Percentiles rank a stretch among this genome's conserved stretches.
Evolutionary conservation across 108 stramenopile species (phyloP).

Genomic region (Cyclotella atomus): DNA sequence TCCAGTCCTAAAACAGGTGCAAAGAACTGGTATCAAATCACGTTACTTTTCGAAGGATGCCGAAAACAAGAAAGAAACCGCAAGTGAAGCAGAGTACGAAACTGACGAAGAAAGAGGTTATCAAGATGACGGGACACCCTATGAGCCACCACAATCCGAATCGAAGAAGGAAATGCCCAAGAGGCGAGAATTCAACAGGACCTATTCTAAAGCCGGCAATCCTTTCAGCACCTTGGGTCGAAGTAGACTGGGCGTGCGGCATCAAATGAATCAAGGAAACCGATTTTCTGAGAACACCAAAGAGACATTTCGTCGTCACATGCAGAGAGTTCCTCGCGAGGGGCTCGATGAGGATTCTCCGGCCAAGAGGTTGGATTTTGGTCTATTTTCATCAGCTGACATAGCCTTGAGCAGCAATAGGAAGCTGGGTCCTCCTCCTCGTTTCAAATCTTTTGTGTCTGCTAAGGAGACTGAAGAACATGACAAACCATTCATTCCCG

Average conservation of each 20-base stretch:
- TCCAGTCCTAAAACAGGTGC: constrained; percentile 20
- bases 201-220: no score
- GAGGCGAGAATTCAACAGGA: no score
- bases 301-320: no score
- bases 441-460: not conserved
- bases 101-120: not conserved
- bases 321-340: no score
- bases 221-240: no score
- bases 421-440: not conserved
- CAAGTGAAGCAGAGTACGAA: not conserved
- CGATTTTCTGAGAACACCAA: no score
- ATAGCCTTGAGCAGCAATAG: constrained; percentile 11
- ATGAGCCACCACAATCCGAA: no score
- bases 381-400: constrained; percentile 13
- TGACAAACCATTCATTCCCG: constrained; percentile 24
- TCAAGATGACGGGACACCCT: not conserved
- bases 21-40: not conserved
- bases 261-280: no score
- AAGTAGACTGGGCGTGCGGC: no score
- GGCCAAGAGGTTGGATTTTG: no score
- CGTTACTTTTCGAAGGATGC: not conserved
- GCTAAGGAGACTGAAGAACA: not conserved
- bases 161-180: no score
- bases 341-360: not conserved
- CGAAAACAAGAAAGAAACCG: not conserved